phyloP scores from a whole-genome alignment of 2,329 filamentous ascomycete genomes.

The Phyllosticta paracitricarpa region DNA sequence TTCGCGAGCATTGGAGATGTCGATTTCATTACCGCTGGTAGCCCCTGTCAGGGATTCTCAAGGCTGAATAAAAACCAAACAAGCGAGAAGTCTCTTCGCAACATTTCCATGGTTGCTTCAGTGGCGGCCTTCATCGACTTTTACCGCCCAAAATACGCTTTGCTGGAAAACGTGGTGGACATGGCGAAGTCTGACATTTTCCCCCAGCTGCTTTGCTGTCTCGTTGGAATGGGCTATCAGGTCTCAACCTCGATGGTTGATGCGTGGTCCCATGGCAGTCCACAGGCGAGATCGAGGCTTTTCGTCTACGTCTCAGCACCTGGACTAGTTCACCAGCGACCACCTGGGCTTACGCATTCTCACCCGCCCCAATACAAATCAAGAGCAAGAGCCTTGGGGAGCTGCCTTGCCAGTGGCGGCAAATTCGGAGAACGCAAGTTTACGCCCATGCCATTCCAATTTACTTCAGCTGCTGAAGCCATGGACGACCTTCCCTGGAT shows the following conservation, averaged over 20 bases:
- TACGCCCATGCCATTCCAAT: slow-evolving; percentile 50
- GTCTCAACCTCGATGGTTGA: slow-evolving; percentile 57
- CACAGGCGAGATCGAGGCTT: slow-evolving; percentile 56
- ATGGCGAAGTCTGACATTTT: slow-evolving; percentile 63
- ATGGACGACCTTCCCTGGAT: slow-evolving; percentile 53
- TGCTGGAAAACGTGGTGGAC: slow-evolving; percentile 66
- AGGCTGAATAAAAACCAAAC: slow-evolving; percentile 48
- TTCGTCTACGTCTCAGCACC: slow-evolving; percentile 66
- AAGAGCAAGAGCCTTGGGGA: slow-evolving; percentile 39
- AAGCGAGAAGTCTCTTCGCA: slow-evolving; percentile 49
- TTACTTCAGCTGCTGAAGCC: slow-evolving; percentile 44
- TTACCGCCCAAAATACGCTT: slow-evolving; percentile 62
- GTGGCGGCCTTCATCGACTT: slow-evolving; percentile 66
- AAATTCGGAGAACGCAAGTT: slow-evolving; percentile 47
- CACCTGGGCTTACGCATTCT: slow-evolving; percentile 53
- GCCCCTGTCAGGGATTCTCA: slow-evolving; percentile 71
- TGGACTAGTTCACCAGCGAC: slow-evolving; percentile 45
- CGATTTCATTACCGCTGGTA: slow-evolving; percentile 61
- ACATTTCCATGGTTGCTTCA: slow-evolving; percentile 68
- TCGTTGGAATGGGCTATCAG: slow-evolving; percentile 73
- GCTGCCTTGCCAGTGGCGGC: slow-evolving; percentile 19
- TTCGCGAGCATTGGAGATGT: slow-evolving; percentile 54
- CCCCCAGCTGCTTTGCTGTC: slow-evolving; percentile 59
- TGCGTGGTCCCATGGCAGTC: slow-evolving; percentile 57
- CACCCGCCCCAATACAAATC: slow-evolving; percentile 35